Evolutionary conservation across 2,329 filamentous ascomycete species (phyloP), one percentile per base, ranked within the genome.

Genomic region (Akanthomyces lecanii): DNA sequence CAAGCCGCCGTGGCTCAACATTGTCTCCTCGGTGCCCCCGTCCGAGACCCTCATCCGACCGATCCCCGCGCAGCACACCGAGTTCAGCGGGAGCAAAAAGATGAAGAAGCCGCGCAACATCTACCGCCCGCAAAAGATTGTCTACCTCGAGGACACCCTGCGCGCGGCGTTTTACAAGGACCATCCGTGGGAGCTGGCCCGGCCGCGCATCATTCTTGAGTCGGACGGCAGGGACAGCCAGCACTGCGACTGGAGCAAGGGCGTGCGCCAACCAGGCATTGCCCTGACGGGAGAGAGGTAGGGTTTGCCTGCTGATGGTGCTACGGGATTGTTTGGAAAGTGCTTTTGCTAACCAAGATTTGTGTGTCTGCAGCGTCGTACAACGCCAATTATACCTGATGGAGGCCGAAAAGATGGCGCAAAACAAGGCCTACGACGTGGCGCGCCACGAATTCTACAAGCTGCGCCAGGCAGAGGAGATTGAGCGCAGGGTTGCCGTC

Each of bases 131-230:
- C 85, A 92, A 67, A 78, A 81, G 63, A 88, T 99, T 66, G 79
- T 78, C 61, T 97, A 95, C 74, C 85, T 89, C 65, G 95, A 99
- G 75, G 95, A 99, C 76, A 77, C 79, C 65, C 81, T 99, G 71
- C 88, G 95, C 66, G 81, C 78, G 68, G 85, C 88, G 33, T 99
- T 98, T 79, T 99, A 91, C 80, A 86, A 83, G 71, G 94, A 99
- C 75, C 95, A 99, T 74, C 95, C 95, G 5, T 99, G 95, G 95
- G 95, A 99, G 77, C 79, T 99, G 72, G 95, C 95, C 21, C 84
- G 94, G 66, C 95, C 95, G 61, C 84, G 91, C 68, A 82, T 97
- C 64, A 81, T 99, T 53, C 78, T 98, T 11, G 95, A 99, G 77
- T 81, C 87, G 68, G 89, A 94, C 71, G 95, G 95, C 60, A 90